Evolutionary conservation across 345 rosid genomes (phyloP).

Genomic region (Linum trigynum): DNA sequence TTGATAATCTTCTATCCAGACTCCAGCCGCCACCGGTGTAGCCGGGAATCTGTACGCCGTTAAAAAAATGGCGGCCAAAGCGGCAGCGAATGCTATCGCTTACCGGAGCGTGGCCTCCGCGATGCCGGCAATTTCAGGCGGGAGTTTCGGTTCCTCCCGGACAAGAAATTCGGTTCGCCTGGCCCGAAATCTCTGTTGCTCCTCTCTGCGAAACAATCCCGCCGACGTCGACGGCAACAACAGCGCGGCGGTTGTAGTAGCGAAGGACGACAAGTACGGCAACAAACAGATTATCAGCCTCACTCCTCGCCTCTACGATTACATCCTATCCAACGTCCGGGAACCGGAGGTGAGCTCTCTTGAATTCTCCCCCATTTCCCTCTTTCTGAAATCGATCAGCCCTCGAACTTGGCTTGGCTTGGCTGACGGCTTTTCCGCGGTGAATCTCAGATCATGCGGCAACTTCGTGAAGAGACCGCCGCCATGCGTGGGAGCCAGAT

Average conservation of each 20-base stretch:
- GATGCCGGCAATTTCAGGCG: not conserved
- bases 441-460: slow-evolving; percentile 49
- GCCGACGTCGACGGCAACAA: not conserved
- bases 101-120: slow-evolving; percentile 1
- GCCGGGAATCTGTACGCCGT: too few relatives aligned
- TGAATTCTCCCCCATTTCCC: too few relatives aligned
- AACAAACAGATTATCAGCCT: slow-evolving; percentile 65
- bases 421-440: not conserved
- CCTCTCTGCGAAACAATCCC: slow-evolving; percentile 8
- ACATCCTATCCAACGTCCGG: slow-evolving; percentile 69
- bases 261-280: slow-evolving; percentile 59
- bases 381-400: not conserved
- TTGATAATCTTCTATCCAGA: too few relatives aligned
- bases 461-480: slow-evolving; percentile 86
- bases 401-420: not conserved
- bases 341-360: slow-evolving; percentile 52
- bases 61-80: not conserved
- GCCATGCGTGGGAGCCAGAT: slow-evolving; percentile 71
- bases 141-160: not conserved
- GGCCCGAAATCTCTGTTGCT: slow-evolving; percentile 6
- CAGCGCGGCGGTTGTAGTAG: slow-evolving; percentile 29
- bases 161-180: not conserved
- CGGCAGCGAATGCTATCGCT: slow-evolving; percentile 6
- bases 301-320: slow-evolving; percentile 70
- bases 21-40: too few relatives aligned